Evolutionary conservation across 2,329 filamentous ascomycete species (phyloP).

Genomic region (Aotearoamyces nothofagi): DNA sequence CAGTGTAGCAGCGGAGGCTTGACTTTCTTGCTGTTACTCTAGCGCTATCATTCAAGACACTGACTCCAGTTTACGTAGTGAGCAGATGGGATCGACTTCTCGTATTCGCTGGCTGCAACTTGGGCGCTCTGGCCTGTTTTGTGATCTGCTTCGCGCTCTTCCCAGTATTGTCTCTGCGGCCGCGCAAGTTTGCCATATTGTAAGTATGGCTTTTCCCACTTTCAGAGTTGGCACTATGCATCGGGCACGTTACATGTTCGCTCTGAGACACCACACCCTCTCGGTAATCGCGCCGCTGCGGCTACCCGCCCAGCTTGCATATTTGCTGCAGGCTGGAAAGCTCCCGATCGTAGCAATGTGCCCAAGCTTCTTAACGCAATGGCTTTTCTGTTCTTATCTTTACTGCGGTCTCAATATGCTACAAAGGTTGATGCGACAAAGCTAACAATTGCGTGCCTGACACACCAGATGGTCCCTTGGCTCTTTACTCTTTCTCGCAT

Average conservation of each 20-base stretch:
- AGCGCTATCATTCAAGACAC: too few relatives aligned
- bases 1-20: too few relatives aligned
- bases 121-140: constrained; percentile 83
- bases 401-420: background rate
- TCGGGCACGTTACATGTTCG: constrained; percentile 4
- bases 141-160: constrained; percentile 84
- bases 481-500: constrained; percentile 75
- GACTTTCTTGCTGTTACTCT: constrained; percentile 10
- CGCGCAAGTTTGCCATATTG: constrained; percentile 93
- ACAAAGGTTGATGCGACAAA: background rate
- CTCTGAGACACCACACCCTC: constrained; percentile 9
- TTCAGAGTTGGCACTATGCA: constrained; percentile 4
- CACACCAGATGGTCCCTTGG: constrained; percentile 98
- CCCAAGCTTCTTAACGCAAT: too few relatives aligned
- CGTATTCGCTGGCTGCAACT: constrained; percentile 81
- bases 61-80: too few relatives aligned
- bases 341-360: background rate
- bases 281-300: constrained; percentile 18
- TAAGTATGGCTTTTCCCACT: constrained; percentile 40
- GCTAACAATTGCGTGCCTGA: too few relatives aligned
- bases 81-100: constrained; percentile 93
- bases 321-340: background rate
- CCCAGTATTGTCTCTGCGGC: constrained; percentile 64
- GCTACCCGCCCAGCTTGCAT: constrained; percentile 21
- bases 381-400: too few relatives aligned